Evolutionary conservation across 768 basidiomycete species (phyloP).

Genomic region (Lactarius pseudohatsudake): DNA sequence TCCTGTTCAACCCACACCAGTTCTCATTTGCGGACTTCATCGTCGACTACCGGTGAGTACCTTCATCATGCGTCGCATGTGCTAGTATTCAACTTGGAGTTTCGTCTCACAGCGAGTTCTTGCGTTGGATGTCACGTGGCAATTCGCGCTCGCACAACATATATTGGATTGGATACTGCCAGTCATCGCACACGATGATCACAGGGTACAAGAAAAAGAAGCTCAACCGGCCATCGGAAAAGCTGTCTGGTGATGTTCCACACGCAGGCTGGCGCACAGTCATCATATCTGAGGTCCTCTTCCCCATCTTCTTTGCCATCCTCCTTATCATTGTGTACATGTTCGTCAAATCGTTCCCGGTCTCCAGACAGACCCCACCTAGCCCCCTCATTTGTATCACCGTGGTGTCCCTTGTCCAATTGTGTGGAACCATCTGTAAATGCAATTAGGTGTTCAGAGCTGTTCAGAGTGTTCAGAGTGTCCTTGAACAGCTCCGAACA

Average conservation of each 20-base stretch:
- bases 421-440: too few relatives aligned
- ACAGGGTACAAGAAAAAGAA: conserved; percentile 99
- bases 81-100: neutral
- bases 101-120: conserved; percentile 69
- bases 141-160: conserved; percentile 97
- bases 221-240: conserved; percentile 95
- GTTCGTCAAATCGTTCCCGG: conserved; percentile 88
- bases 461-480: too few relatives aligned
- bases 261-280: conserved; percentile 92
- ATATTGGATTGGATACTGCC: conserved; percentile 99
- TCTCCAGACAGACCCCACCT: conserved; percentile 62
- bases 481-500: too few relatives aligned
- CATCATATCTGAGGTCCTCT: conserved; percentile 81
- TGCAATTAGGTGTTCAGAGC: too few relatives aligned
- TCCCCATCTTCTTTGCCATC: conserved; percentile 81
- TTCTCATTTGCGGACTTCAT: conserved; percentile 97
- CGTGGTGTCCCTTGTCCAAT: conserved; percentile 89
- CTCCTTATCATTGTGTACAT: conserved; percentile 88
- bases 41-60: conserved; percentile 83
- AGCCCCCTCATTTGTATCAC: conserved; percentile 91
- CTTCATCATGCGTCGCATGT: neutral
- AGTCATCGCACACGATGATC: conserved; percentile 95
- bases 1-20: conserved; percentile 99
- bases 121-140: conserved; percentile 98
- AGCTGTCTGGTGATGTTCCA: conserved; percentile 92